Base-by-base conservation (phyloP, 73 alveolate genomes). In the Halteria grandinella region DNA sequence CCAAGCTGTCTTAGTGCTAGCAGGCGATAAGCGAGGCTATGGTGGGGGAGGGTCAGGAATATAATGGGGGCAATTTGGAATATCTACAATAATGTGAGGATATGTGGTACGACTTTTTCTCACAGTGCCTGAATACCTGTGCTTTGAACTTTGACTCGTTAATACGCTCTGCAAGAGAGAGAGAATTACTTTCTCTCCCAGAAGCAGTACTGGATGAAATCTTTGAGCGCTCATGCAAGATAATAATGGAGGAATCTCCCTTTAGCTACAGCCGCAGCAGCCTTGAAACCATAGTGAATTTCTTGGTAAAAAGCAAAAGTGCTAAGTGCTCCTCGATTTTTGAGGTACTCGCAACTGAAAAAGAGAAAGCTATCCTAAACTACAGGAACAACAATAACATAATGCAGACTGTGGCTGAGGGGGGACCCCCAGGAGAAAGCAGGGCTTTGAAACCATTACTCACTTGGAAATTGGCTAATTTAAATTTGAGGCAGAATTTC, bases 51-150 rank as follows among this genome's bases (percentile, higher is more conserved):
- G n/a, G n/a, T n/a, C n/a, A n/a, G n/a, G n/a, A n/a, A n/a, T n/a
- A n/a, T n/a, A n/a, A n/a, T n/a, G n/a, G n/a, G n/a, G 47, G 11
- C n/a, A 36, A 36, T 11, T 36, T 11, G n/a, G 5, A 36, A 11
- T 11, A 7, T 5, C 47, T 36, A 11, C 47, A 36, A 11, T 29
- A 70, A 21, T 57, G 70, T 1, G 83, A 70, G 23, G 83, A 70
- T 39, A 70, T 70, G 5, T 70, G 83, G 83, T 70, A 70, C 41
- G 83, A 70, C 25, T 70, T 70, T 31, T 70, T 70, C 47, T 48
- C 47, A n/a, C 28, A 27, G 40, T 70, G 83, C 41, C 34, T 70
- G 20, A 59, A 70, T 0, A 24, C 50, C 12, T 8, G 72, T 18
- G 70, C 83, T 28, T 1, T 11, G 20, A 70, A 70, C 29, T 12